phyloP scores from a whole-genome alignment of 768 basidiomycete species.

The Kwoniella sp. region DNA sequence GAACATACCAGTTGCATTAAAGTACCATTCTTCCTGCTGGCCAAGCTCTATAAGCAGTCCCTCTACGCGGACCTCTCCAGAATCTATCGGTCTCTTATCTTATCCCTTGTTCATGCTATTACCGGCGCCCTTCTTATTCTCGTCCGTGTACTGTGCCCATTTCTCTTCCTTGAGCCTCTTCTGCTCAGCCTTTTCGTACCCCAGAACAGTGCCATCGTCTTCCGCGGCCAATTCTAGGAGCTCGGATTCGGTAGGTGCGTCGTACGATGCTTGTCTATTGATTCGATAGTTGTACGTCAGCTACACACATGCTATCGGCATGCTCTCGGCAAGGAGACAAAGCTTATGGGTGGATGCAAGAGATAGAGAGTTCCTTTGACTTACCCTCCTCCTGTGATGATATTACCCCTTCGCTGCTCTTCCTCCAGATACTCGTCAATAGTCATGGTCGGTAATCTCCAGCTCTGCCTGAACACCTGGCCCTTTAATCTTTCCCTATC shows the following conservation, averaged over 20 bases:
- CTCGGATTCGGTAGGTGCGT: slow-evolving; percentile 72
- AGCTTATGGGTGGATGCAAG: neutral
- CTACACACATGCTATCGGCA: neutral
- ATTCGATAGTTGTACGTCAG: slow-evolving; percentile 1
- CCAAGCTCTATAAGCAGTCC: too few relatives aligned
- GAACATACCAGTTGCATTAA: too few relatives aligned
- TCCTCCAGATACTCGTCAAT: slow-evolving; percentile 91
- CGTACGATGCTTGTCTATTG: slow-evolving; percentile 68
- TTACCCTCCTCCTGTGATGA: slow-evolving; percentile 85
- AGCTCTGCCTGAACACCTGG: slow-evolving; percentile 80
- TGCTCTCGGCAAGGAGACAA: neutral
- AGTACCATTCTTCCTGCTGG: too few relatives aligned
- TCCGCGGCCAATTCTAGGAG: slow-evolving; percentile 78
- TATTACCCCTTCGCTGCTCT: slow-evolving; percentile 79
- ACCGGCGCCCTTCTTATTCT: slow-evolving; percentile 84
- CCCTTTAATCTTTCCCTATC: slow-evolving; percentile 73
- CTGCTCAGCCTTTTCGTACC: slow-evolving; percentile 71
- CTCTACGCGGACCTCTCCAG: too few relatives aligned
- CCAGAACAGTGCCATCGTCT: slow-evolving; percentile 73
- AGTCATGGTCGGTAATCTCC: slow-evolving; percentile 90
- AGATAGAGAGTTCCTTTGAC: slow-evolving; percentile 41
- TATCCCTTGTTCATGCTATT: slow-evolving; percentile 95
- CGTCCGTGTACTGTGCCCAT: slow-evolving; percentile 87
- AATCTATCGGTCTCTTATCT: too few relatives aligned
- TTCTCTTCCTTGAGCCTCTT: slow-evolving; percentile 83